Conservation (phyloP, 306 rosid species). For the Prunus padus region DNA sequence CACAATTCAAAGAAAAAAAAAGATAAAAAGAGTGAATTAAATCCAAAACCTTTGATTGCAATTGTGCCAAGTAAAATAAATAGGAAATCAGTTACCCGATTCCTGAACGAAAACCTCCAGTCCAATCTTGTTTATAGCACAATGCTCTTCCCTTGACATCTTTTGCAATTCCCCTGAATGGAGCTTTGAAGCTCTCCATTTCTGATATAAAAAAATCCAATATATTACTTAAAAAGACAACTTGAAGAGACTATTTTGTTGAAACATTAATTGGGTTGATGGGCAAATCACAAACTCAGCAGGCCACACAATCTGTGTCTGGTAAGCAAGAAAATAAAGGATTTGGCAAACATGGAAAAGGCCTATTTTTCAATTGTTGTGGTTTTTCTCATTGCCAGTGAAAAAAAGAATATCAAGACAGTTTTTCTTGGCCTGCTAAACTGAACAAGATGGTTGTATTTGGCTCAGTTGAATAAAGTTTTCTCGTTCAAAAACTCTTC, state of each 20-base stretch:
- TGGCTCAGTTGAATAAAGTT: not conserved
- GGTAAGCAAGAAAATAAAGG: not conserved
- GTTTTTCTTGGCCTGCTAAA: not conserved
- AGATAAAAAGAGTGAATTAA: not conserved
- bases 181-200: constrained; percentile 55
- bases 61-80: not conserved
- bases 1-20: not conserved
- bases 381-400: not conserved
- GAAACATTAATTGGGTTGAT: not conserved
- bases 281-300: not conserved
- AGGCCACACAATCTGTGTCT: not conserved
- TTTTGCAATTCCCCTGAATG: constrained; percentile 57
- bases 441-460: not conserved
- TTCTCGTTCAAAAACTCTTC: not conserved
- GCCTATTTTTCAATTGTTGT: not conserved
- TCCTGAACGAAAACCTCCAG: constrained; percentile 56
- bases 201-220: constrained; percentile 1
- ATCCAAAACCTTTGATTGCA: not conserved
- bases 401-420: not conserved
- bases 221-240: not conserved
- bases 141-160: constrained; percentile 64
- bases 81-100: constrained; percentile 38
- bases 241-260: not conserved
- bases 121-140: constrained; percentile 78
- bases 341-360: not conserved